Evolutionary conservation across 169 alveolate species (phyloP), one percentile per base, ranked within the genome.

Genomic region (Plasmodium relictum): DNA sequence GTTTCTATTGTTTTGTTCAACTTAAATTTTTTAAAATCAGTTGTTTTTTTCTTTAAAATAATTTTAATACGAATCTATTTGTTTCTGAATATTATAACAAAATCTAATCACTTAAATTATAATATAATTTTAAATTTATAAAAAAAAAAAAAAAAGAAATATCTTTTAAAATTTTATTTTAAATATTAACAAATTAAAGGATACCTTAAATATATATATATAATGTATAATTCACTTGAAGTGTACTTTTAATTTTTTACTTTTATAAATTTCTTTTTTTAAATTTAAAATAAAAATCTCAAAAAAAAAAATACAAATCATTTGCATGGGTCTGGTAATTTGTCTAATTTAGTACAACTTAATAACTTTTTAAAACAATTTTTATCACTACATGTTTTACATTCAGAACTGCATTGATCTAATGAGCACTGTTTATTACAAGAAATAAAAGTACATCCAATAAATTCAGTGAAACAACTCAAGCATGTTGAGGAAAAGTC

Each of bases 351-450:
- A 4, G 91, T 83, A 52, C 91, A 83, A 10, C 66, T 58, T 41
- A 83, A 83, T 71, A 83, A 83, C 12, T 31, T 68, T 31, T 45
- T 83, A 52, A 68, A 83, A 52, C 91, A 83, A 12, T 68, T 22
- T 54, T 66, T 68, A 22, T 83, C 62, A 48, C 85, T 83, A 62
- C 91, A 83, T n/a, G 18, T 12, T 44, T 58, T 83, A 62, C 91
- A 83, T 0, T 52, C 85, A 8, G 66, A 44, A 83, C 14, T 66
- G 39, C 91, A 83, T 42, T 83, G 91, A 37, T 83, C 73, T 48
- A 54, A 52, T 66, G 91, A 20, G 31, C 91, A 83, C 26, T 83
- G 52, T 39, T 83, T 66, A 61, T 83, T 83, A 62, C 91, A 83
- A 6, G 80, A 68, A 31, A 83, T 83, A 48, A 61, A 83, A 5